Percentiles rank a stretch among this genome's conserved stretches.
Conservation (phyloP, 768 basidiomycete genomes). For the Lentinula detonsa region DNA sequence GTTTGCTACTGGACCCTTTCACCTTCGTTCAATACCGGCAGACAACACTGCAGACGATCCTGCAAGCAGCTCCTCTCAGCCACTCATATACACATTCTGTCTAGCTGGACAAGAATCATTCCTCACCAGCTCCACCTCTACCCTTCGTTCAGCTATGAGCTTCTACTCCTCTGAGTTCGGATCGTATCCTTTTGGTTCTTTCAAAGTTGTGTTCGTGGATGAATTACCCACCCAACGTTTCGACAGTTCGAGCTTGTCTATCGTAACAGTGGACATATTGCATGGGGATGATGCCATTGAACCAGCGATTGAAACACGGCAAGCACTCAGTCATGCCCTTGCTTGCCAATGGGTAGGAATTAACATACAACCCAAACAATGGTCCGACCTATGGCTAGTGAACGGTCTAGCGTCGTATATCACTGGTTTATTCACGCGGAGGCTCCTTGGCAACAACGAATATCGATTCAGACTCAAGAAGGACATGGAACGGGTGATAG, state of each 20-base stretch:
- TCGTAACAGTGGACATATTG: constrained; percentile 75
- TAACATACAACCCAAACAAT: constrained; percentile 89
- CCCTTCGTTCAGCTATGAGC: constrained; percentile 84
- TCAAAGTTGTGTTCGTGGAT: constrained; percentile 92
- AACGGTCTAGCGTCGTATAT: constrained; percentile 91
- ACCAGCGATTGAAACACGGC: constrained; percentile 87
- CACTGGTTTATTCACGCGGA: constrained; percentile 79
- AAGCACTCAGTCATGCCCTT: constrained; percentile 79
- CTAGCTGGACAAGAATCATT: constrained; percentile 81
- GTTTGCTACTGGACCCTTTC: constrained; percentile 94
- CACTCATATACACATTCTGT: constrained; percentile 87
- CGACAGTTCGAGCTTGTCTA: constrained; percentile 78
- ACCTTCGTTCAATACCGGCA: constrained; percentile 61
- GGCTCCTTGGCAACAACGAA: constrained; percentile 92
- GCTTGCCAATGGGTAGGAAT: constrained; percentile 97
- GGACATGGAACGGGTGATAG: constrained; percentile 90
- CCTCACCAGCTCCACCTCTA: constrained; percentile 63
- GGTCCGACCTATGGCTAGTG: constrained; percentile 96
- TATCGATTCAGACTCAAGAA: constrained; percentile 93
- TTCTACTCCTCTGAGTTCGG: constrained; percentile 91
- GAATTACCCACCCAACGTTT: constrained; percentile 78
- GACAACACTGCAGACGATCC: constrained; percentile 60
- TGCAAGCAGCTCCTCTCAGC: constrained; percentile 53
- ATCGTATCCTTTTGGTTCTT: constrained; percentile 93
- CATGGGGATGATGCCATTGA: constrained; percentile 89